Percentiles rank a stretch among this genome's conserved stretches.
Conservation (phyloP, 2,329 filamentous ascomycete species). For the Byssothecium circinans region DNA sequence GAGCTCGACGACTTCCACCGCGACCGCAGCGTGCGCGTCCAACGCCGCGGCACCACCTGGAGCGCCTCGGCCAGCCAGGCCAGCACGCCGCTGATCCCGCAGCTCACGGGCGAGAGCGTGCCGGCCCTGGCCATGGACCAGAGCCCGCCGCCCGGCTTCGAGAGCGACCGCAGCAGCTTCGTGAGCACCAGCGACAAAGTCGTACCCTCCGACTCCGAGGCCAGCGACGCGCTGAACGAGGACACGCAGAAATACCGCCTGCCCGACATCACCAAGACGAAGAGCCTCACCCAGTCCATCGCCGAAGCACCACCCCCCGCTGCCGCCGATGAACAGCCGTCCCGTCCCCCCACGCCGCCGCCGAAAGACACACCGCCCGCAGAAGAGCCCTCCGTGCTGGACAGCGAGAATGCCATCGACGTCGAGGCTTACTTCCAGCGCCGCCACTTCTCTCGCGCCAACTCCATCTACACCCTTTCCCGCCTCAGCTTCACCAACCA, state of each 20-base stretch:
- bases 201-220: slow-evolving; percentile 54
- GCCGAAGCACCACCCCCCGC: slow-evolving; percentile 19
- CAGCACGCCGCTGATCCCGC: slow-evolving; percentile 32
- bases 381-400: slow-evolving; percentile 29
- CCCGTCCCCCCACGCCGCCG: slow-evolving; percentile 48
- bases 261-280: slow-evolving; percentile 71
- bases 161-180: slow-evolving; percentile 52
- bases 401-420: slow-evolving; percentile 48
- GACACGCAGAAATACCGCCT: slow-evolving; percentile 75
- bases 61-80: slow-evolving; percentile 54
- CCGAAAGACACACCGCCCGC: slow-evolving; percentile 52
- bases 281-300: slow-evolving; percentile 50
- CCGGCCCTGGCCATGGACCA: slow-evolving; percentile 43
- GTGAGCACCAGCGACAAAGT: slow-evolving; percentile 59
- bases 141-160: slow-evolving; percentile 37
- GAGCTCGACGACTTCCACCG: slow-evolving; percentile 68
- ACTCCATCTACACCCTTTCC: slow-evolving; percentile 92
- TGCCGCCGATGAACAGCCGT: slow-evolving; percentile 17
- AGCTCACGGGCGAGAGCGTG: slow-evolving; percentile 42
- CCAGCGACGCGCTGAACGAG: slow-evolving; percentile 55
- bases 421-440: slow-evolving; percentile 67
- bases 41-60: slow-evolving; percentile 72
- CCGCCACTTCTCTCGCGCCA: slow-evolving; percentile 61
- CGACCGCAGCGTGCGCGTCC: slow-evolving; percentile 57
- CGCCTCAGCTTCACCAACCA: slow-evolving; percentile 91